Conservation (phyloP, 257 asterid species). For the Nicotiana tabacum region DNA sequence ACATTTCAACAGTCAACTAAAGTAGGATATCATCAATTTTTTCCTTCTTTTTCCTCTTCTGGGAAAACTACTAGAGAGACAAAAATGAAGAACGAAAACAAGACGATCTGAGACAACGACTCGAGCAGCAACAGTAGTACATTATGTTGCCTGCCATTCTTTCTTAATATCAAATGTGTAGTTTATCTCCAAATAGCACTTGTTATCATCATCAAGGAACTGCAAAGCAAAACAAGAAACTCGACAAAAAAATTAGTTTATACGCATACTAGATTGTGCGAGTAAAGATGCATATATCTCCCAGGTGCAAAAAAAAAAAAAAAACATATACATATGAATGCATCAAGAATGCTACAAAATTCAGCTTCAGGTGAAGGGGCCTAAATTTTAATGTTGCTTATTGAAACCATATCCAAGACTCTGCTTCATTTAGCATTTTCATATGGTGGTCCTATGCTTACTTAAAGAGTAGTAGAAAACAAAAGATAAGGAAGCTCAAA, state of each 20-base stretch:
- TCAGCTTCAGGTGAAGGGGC: background rate
- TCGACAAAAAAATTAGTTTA: background rate
- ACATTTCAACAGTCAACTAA: background rate
- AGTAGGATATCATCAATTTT: background rate
- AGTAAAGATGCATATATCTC: background rate
- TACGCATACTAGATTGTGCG: background rate
- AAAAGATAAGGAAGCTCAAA: background rate
- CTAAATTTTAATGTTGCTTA: background rate
- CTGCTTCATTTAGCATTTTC: background rate
- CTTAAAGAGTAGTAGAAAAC: background rate
- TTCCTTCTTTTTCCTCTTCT: background rate
- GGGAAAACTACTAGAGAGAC: background rate
- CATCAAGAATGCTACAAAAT: background rate
- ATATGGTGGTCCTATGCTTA: background rate
- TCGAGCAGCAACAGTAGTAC: background rate
- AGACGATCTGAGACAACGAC: slow-evolving; percentile 2
- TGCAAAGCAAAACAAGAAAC: slow-evolving; percentile 15
- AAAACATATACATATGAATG: background rate
- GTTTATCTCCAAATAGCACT: slow-evolving; percentile 95
- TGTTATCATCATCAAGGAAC: slow-evolving; percentile 90
- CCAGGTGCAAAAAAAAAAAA: background rate
- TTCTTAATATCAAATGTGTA: slow-evolving; percentile 89
- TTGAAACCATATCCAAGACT: background rate
- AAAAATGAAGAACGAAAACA: slow-evolving; percentile 10
- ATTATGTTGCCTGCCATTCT: slow-evolving; percentile 63